Base-by-base conservation (phyloP, 2,329 filamentous ascomycete species). In the Ilyonectria destructans region DNA sequence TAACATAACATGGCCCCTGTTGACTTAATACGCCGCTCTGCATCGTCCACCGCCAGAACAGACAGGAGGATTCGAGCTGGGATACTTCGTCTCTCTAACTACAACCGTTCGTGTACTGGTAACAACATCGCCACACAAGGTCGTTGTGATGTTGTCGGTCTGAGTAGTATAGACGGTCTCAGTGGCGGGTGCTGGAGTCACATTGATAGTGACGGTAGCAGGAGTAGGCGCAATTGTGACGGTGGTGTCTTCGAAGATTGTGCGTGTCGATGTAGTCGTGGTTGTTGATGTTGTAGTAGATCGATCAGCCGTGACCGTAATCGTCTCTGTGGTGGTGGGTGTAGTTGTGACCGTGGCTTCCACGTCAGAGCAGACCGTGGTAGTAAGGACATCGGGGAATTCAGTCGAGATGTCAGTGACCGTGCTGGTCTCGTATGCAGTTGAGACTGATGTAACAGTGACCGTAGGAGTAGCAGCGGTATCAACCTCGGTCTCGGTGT, bases 291-390 rank as follows among this genome's bases (percentile, higher is more conserved):
- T 61, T n/a, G 43, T 23, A 5, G 48, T 54, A n/a, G 33, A 35
- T 31, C 58, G 48, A 19, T 12, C 23, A 17, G 58, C 48, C 12
- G 31, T 45, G 7, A 6, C 13, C 6, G n/a, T 61, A 7, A 46
- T 21, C 2, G 48, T 61, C 48, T 43, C 23, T 9, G 58, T 54
- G 8, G 35, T 31, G 3, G 26, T 45, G 2, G 58, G 48, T 10
- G 48, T 61, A 15, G 37, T 33, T 8, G 48, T 61, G 35, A 26
- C 26, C 12, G 48, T 61, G 23, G 58, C 48, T 31, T 40, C 48
- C 35, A 61, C 58, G 21, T 61, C 37, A 15, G 35, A 61, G 31
- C 48, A 61, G 46, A 61, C 33, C 15, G 58, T 61, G 8, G 58
- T 54, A 19, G 58, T 61, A 6, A n/a, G 33, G 12, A 40, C 10